Evolutionary conservation across 2,329 filamentous ascomycete species (phyloP), one percentile per base, ranked within the genome.

Genomic region (Trichothecium sympodiale): DNA sequence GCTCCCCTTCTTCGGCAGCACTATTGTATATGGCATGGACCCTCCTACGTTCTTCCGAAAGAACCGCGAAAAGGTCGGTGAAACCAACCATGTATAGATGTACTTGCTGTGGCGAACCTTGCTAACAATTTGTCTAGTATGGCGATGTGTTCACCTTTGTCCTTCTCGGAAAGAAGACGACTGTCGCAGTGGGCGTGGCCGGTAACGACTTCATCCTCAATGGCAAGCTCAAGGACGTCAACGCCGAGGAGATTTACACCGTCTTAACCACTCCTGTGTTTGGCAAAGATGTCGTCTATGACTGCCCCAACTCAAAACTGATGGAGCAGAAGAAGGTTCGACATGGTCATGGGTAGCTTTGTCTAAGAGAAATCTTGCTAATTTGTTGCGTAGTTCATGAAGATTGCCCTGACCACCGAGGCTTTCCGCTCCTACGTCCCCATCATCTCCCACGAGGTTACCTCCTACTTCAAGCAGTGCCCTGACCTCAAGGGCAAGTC

Each of bases 251-350:
- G 51, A 83, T 94, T 44, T 94, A 94, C 62, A 80, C 75, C 37
- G 80, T 83, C 38, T 69, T 94, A 41, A 78, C 74, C 6, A 77
- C 73, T 16, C 74, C 74, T 17, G 74, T 78, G 33, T 94, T 94
- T 54, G 86, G 86, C 46, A 78, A 76, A 49, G 80, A 88, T 61
- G 86, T 94, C 17, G 83, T 93, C 36, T 94, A 93, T 55, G 86
- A 93, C 56, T 91, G 85, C 61, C 84, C 85, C 29, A 93, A 93
- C 56, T 70, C 84, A 39, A 93, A 93, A 62, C 73, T 94, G 53
- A 93, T 94, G 86, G 86, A 94, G 64, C 86, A 94, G 68, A 94
- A 94, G 69, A 91, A 89, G 76, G 83, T 87, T 56, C 43, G 61
- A 40, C 14, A 12, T 18, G 5, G 9, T 12, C 30, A 18, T 17